These are phyloP conservation scores for Cetraspora pellucida DNA, from an alignment of 192 early-diverging fungal species.

Conservation along the genomic window DNA sequence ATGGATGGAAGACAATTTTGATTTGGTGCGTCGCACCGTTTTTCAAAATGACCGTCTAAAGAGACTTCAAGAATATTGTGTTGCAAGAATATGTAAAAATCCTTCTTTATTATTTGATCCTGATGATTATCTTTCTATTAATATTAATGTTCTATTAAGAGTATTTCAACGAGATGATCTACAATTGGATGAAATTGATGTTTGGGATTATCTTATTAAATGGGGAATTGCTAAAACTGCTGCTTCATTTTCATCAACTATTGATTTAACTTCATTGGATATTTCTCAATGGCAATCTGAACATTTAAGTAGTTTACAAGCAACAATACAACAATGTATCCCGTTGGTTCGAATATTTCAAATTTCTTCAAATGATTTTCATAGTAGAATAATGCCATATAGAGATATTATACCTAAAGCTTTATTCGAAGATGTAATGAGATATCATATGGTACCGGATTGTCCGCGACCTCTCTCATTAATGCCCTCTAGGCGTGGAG, in stretches of 20 bases:
- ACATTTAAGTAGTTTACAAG: not conserved
- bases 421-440: conserved; percentile 13
- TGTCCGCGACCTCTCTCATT: not conserved
- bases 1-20: conserved; percentile 16
- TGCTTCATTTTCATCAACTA: not conserved
- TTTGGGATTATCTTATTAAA: conserved; percentile 27
- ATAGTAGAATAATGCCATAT: conserved; percentile 16
- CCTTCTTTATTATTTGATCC: conserved; percentile 6
- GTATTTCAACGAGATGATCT: conserved; percentile 25
- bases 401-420: not conserved
- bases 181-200: conserved; percentile 19
- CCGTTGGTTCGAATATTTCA: conserved; percentile 26
- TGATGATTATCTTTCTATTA: conserved; percentile 7
- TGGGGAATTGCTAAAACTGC: conserved; percentile 13
- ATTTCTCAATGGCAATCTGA: conserved; percentile 4
- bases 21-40: conserved; percentile 2
- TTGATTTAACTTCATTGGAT: not conserved
- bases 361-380: conserved; percentile 28
- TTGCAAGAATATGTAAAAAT: conserved; percentile 14
- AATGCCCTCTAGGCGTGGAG: conserved; percentile 6
- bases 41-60: conserved; percentile 18
- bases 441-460: conserved; percentile 12
- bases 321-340: conserved; percentile 11
- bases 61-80: conserved; percentile 23
- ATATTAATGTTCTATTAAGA: conserved; percentile 7